Conservation (phyloP, 192 early-diverging fungal species). For the Cladochytrium replicatum region DNA sequence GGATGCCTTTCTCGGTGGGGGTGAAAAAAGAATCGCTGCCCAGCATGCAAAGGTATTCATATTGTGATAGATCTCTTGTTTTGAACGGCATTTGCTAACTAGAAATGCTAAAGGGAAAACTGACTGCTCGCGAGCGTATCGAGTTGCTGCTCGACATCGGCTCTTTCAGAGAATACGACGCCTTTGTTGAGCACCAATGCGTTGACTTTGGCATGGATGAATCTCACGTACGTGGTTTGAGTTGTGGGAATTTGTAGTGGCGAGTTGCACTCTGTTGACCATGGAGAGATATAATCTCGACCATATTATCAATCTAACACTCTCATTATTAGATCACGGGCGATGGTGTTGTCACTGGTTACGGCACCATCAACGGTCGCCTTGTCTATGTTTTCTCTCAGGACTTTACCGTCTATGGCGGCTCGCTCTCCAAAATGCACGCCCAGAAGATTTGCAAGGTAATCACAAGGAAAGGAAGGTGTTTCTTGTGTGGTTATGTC, state of each 20-base stretch:
- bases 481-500: not conserved
- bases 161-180: constrained; percentile 85
- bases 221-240: constrained; percentile 45
- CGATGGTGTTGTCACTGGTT: constrained; percentile 93
- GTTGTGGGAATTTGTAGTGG: too few relatives aligned
- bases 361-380: constrained; percentile 87
- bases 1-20: constrained; percentile 68
- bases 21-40: constrained; percentile 61
- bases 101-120: constrained; percentile 59
- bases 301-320: constrained; percentile 1
- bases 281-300: too few relatives aligned
- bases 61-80: not conserved
- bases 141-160: constrained; percentile 71
- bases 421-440: constrained; percentile 76
- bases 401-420: constrained; percentile 91
- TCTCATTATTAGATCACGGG: constrained; percentile 59
- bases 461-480: constrained; percentile 2
- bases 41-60: constrained; percentile 72
- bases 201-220: constrained; percentile 80
- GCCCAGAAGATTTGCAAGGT: constrained; percentile 88
- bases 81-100: not conserved
- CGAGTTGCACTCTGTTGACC: not conserved
- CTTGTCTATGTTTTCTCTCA: constrained; percentile 85
- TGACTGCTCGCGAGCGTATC: constrained; percentile 87
- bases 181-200: constrained; percentile 91